phyloP scores from a whole-genome alignment of 2,329 filamentous ascomycete genomes.

The Arthrobotrys sphaeroides region DNA sequence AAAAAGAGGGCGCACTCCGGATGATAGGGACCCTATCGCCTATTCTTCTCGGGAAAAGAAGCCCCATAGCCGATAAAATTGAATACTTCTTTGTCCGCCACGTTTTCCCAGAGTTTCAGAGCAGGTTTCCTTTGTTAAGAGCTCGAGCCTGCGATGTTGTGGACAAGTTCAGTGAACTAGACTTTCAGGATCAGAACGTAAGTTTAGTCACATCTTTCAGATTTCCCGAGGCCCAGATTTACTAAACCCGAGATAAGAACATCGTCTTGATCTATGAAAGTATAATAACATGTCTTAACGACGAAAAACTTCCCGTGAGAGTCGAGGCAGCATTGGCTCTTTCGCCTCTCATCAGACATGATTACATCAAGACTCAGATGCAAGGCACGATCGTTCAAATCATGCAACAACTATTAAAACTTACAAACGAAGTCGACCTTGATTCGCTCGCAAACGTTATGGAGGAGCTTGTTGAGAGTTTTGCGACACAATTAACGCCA shows the following conservation, averaged over 20 bases:
- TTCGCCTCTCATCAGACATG: slow-evolving; percentile 94
- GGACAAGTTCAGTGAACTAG: slow-evolving; percentile 95
- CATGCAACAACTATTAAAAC: slow-evolving; percentile 97
- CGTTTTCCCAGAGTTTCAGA: slow-evolving; percentile 97
- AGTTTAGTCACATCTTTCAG: background rate
- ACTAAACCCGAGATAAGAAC: slow-evolving; percentile 65
- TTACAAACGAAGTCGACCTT: slow-evolving; percentile 97
- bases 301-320: slow-evolving; percentile 88
- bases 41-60: slow-evolving; percentile 97
- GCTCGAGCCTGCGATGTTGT: slow-evolving; percentile 96
- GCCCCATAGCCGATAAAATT: slow-evolving; percentile 94
- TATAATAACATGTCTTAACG: slow-evolving; percentile 96
- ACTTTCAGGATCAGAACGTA: slow-evolving; percentile 89
- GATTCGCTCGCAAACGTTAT: slow-evolving; percentile 98
- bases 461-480: slow-evolving; percentile 99
- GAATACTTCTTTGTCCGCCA: slow-evolving; percentile 99
- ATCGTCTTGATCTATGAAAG: slow-evolving; percentile 95
- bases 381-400: slow-evolving; percentile 98
- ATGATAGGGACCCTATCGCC: slow-evolving; percentile 97
- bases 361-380: slow-evolving; percentile 93
- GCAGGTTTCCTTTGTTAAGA: slow-evolving; percentile 87
- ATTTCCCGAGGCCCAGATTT: background rate
- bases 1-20: slow-evolving; percentile 93
- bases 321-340: slow-evolving; percentile 93
- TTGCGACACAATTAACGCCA: slow-evolving; percentile 93